Conservation (phyloP, 768 basidiomycete genomes). For the Ephemerocybe angulata region DNA sequence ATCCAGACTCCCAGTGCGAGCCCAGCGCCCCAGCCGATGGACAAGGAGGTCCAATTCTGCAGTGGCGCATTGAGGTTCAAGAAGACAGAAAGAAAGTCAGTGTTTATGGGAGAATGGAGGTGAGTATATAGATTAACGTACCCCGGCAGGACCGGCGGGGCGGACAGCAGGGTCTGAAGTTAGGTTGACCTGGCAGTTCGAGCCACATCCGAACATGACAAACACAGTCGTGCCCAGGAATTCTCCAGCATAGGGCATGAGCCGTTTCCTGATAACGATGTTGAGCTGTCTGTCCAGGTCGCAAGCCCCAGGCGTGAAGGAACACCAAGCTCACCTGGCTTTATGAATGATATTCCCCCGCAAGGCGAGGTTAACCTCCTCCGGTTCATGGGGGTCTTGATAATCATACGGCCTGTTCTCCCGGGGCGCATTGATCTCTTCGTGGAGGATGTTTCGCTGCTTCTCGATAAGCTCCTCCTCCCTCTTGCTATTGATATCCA, state of each 20-base stretch:
- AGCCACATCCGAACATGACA: slow-evolving; percentile 50
- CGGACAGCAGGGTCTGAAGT: slow-evolving; percentile 38
- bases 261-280: neutral
- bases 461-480: no score
- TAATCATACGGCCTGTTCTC: no score
- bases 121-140: slow-evolving; percentile 27
- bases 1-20: slow-evolving; percentile 58
- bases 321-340: slow-evolving; percentile 6
- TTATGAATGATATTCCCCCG: no score
- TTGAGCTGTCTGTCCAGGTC: no score
- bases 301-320: no score
- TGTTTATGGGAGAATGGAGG: neutral
- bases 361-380: no score
- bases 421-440: no score
- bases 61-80: no score
- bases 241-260: slow-evolving; percentile 36
- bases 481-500: no score
- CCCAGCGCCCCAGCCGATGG: slow-evolving; percentile 43
- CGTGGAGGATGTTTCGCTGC: no score
- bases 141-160: slow-evolving; percentile 41
- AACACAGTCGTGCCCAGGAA: slow-evolving; percentile 54
- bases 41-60: slow-evolving; percentile 32
- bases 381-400: no score
- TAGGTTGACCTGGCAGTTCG: slow-evolving; percentile 48
- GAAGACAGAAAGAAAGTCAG: neutral